phyloP scores from a whole-genome alignment of 768 basidiomycete genomes.

The Candolleomyces efflorescens region DNA sequence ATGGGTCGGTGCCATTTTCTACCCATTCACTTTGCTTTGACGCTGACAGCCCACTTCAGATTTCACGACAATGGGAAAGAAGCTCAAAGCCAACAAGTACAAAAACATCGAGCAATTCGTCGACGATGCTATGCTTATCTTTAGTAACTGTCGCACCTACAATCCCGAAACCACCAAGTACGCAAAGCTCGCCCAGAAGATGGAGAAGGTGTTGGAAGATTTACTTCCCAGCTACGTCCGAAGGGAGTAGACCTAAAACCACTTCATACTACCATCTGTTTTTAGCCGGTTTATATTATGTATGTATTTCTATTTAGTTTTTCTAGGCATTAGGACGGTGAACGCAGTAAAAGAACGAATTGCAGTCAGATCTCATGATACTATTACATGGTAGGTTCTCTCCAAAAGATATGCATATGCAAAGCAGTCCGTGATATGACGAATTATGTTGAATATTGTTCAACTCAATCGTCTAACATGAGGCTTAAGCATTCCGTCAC shows the following conservation, averaged over 20 bases:
- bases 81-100: conserved; percentile 88
- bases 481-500: background rate
- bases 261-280: background rate
- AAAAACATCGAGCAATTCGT: conserved; percentile 66
- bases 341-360: background rate
- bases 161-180: conserved; percentile 81
- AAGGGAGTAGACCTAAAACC: conserved; percentile 11
- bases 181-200: conserved; percentile 75
- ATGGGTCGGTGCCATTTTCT: conserved; percentile 66
- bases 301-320: background rate
- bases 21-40: background rate
- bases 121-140: conserved; percentile 78
- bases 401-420: background rate
- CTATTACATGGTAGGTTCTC: background rate
- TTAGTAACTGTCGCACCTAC: conserved; percentile 85
- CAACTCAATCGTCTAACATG: background rate
- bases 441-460: background rate
- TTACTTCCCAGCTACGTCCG: conserved; percentile 32
- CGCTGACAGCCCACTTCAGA: conserved; percentile 44
- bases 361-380: background rate
- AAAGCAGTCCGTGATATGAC: background rate
- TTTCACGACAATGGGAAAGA: conserved; percentile 82
- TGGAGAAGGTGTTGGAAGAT: conserved; percentile 76
- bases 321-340: background rate
- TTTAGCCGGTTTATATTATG: background rate